Evolutionary conservation across 1,284 basidiomycete species (phyloP).

Genomic region (Ceratobasidium sp.): DNA sequence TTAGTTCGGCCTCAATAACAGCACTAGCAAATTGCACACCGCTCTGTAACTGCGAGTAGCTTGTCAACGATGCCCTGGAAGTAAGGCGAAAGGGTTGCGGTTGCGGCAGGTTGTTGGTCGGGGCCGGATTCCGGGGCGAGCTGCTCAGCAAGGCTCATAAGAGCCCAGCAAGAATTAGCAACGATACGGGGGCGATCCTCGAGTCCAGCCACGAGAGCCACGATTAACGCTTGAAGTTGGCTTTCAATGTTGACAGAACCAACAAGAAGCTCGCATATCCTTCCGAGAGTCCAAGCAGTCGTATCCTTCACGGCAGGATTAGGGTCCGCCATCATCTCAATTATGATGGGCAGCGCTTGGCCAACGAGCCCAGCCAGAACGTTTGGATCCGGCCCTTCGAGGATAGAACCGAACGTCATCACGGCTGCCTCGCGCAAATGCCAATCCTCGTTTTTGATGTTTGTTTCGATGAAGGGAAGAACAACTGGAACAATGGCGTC

Average conservation of each 20-base stretch:
- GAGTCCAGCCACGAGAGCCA: conserved; percentile 83
- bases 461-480: conserved; percentile 96
- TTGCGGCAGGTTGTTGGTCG: conserved; percentile 54
- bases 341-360: conserved; percentile 92
- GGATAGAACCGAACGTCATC: conserved; percentile 97
- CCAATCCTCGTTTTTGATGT: conserved; percentile 94
- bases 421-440: conserved; percentile 94
- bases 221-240: conserved; percentile 84
- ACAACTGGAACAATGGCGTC: conserved; percentile 91
- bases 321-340: conserved; percentile 92
- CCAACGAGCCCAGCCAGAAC: conserved; percentile 90
- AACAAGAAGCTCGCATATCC: conserved; percentile 92
- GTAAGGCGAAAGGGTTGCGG: conserved; percentile 81
- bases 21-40: conserved; percentile 57
- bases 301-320: conserved; percentile 94
- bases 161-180: conserved; percentile 94
- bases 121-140: conserved; percentile 70
- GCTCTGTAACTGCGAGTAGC: conserved; percentile 83
- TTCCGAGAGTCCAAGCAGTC: conserved; percentile 95
- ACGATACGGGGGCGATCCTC: conserved; percentile 85
- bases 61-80: conserved; percentile 87
- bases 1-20: conserved; percentile 18
- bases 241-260: conserved; percentile 87
- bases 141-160: conserved; percentile 94
- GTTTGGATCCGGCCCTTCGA: conserved; percentile 90